A percentile compares a stretch with the other conserved stretches of the same genome.
These are phyloP conservation scores for Boletus tylopilopsis DNA, from an alignment of 768 basidiomycete species.

Conservation along the genomic window DNA sequence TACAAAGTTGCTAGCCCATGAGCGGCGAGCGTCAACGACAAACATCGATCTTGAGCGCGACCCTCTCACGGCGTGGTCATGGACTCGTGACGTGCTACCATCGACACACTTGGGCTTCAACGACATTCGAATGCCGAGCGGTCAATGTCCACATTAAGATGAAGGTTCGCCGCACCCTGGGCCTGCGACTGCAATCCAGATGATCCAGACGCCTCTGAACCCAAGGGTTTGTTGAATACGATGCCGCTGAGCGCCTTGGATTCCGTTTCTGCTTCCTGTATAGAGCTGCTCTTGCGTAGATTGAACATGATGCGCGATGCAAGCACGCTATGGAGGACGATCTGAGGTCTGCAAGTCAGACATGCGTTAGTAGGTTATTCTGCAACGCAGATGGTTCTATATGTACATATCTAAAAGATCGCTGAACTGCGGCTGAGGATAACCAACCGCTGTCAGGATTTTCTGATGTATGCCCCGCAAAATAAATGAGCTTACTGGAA, in stretches of 20 bases:
- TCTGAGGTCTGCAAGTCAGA: conserved; percentile 1
- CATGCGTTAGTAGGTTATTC: neutral
- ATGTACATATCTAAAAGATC: conserved; percentile 5
- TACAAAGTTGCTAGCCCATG: too few species aligned
- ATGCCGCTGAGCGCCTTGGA: neutral
- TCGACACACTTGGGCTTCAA: too few species aligned
- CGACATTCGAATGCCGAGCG: too few species aligned
- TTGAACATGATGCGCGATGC: conserved; percentile 13
- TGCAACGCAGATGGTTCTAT: neutral
- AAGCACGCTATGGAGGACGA: neutral
- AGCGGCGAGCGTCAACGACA: too few species aligned
- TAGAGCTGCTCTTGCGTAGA: conserved; percentile 4
- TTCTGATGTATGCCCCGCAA: neutral
- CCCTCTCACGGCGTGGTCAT: too few species aligned
- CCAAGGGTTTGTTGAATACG: neutral
- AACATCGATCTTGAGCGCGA: too few species aligned
- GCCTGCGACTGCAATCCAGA: too few species aligned
- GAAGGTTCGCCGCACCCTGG: too few species aligned
- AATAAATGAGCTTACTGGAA: conserved; percentile 8
- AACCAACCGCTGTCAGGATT: neutral
- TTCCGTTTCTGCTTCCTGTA: neutral
- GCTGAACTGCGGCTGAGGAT: conserved; percentile 4
- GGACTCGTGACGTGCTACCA: too few species aligned
- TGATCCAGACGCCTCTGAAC: neutral
- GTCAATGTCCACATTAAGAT: too few species aligned